A percentile compares a stretch with the other conserved stretches of the same genome.
These are phyloP conservation scores for Garcia nutans DNA, from an alignment of 345 rosid genomes.

Conservation along the genomic window DNA sequence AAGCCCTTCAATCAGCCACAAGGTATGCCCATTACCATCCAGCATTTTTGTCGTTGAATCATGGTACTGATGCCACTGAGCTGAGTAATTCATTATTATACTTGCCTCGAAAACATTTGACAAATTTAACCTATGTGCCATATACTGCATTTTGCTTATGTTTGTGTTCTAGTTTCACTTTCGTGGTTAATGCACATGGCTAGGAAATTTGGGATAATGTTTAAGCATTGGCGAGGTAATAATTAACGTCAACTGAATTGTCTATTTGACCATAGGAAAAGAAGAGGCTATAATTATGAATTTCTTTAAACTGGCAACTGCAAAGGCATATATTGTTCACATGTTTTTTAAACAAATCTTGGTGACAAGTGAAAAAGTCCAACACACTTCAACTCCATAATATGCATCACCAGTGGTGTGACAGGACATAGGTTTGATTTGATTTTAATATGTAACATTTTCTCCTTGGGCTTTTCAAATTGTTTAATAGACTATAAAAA, in stretches of 20 bases:
- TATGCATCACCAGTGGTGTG: no score
- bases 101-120: background rate
- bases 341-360: no score
- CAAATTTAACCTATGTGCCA: background rate
- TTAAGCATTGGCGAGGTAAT: background rate
- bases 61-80: background rate
- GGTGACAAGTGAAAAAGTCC: no score
- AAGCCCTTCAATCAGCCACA: conserved; percentile 83
- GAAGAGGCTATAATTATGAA: no score
- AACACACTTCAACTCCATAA: no score
- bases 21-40: conserved; percentile 39
- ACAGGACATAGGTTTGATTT: no score
- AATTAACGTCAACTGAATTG: background rate
- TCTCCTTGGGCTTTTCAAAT: background rate
- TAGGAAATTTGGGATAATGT: background rate
- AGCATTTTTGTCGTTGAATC: background rate
- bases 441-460: background rate
- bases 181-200: background rate
- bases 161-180: background rate
- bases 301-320: no score
- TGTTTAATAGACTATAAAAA: background rate
- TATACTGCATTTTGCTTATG: background rate
- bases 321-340: no score
- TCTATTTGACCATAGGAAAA: background rate
- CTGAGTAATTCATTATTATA: background rate